Evolutionary conservation across 495 filamentous ascomycete species (phyloP), one percentile per base, ranked within the genome.

Genomic region (Aspergillus carlsbadensis): DNA sequence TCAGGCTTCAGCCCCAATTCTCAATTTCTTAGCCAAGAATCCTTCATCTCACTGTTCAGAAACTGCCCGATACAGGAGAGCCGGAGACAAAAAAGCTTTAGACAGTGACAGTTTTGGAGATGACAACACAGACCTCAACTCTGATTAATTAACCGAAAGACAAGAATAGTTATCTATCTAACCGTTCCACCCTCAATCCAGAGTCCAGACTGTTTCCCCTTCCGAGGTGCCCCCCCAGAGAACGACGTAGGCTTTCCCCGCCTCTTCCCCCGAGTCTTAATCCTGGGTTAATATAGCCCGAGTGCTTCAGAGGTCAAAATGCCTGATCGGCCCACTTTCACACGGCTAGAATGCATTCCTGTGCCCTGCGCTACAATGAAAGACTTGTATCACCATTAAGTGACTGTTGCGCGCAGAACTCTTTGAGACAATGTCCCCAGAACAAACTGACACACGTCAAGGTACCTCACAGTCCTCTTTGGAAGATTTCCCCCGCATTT

Each of bases 361-460:
- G n/a, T 42, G 14, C 17, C 21, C 10, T 48, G 53, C 56, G 58
- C 58, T 68, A 61, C 62, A 44, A 61, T 65, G 56, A 43, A 40
- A 52, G 41, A 17, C 50, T 43, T 22, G 20, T 54, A 22, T 58
- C 31, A 26, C 50, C 56, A 24, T 56, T 45, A 20, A 48, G 22
- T 48, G 31, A 46, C 26, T 47, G 22, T 50, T 57, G 59, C 49
- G 59, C 54, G 54, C 42, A 55, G 29, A 40, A 48, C 34, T 56
- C 56, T 56, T 54, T 56, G 54, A 54, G 66, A 62, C 57, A 56
- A 73, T 75, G 72, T 68, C 67, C 48, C 60, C 70, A 50, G 69
- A 64, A 52, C 67, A 58, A 39, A 64, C 65, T 46, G 60, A 68
- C 52, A 58, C 61, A 46, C 58, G 60, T 41, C 53, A 56, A 61